These are phyloP conservation scores for Amanita jacksonii DNA, from an alignment of 768 basidiomycete species.

Conservation along the genomic window DNA sequence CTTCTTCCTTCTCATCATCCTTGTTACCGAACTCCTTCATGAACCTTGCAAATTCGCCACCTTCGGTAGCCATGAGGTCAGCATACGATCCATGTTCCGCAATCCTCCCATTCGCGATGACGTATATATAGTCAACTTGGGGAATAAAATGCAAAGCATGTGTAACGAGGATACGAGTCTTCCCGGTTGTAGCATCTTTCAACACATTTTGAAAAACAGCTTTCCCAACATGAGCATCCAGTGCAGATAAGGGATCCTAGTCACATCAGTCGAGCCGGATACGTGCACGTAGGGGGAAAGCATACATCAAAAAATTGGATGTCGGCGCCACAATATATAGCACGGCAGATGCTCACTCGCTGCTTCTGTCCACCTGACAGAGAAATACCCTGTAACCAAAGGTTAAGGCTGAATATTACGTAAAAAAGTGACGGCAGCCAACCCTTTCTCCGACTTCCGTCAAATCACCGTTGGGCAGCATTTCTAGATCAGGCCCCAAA, in stretches of 20 bases:
- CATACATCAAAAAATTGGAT: conserved; percentile 77
- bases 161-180: conserved; percentile 85
- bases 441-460: conserved; percentile 78
- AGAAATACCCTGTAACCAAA: conserved; percentile 58
- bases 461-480: conserved; percentile 67
- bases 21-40: conserved; percentile 70
- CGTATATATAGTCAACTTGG: conserved; percentile 78
- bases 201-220: conserved; percentile 81
- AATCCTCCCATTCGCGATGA: conserved; percentile 67
- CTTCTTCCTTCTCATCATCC: conserved; percentile 41
- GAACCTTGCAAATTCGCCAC: conserved; percentile 62
- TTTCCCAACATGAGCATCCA: conserved; percentile 90
- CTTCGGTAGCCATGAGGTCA: conserved; percentile 50
- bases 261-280: background rate
- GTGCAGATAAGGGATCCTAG: conserved; percentile 77
- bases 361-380: conserved; percentile 78
- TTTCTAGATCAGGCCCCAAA: conserved; percentile 69
- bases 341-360: conserved; percentile 76
- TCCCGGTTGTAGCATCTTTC: conserved; percentile 46
- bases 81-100: conserved; percentile 73
- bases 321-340: conserved; percentile 79
- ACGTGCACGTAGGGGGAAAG: background rate
- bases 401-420: background rate
- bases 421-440: background rate
- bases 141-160: conserved; percentile 89